Evolutionary conservation across 2,329 filamentous ascomycete species (phyloP).

Genomic region (Sporothrix brunneoviolacea): DNA sequence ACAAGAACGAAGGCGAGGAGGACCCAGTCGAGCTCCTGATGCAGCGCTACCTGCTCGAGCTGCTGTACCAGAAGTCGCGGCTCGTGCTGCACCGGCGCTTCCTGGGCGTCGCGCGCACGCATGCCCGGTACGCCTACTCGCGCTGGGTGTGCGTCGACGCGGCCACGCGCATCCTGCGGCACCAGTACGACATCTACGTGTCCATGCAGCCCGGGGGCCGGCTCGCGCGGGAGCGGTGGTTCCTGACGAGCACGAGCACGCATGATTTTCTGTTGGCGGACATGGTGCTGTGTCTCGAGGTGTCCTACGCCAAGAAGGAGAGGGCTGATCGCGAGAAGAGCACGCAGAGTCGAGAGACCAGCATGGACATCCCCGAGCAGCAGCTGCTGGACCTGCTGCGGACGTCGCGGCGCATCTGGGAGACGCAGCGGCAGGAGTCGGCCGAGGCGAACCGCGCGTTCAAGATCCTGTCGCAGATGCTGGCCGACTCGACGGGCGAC

Average conservation of each 20-base stretch:
- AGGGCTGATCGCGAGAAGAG: slow-evolving; percentile 7
- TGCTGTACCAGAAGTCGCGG: slow-evolving; percentile 23
- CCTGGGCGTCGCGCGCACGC: slow-evolving; percentile 26
- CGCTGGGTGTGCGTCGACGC: slow-evolving; percentile 37
- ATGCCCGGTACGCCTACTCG: slow-evolving; percentile 33
- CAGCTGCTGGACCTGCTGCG: slow-evolving; percentile 23
- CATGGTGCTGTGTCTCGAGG: slow-evolving; percentile 39
- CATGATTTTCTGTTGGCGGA: slow-evolving; percentile 42
- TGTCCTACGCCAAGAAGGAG: slow-evolving; percentile 14
- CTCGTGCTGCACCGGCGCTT: slow-evolving; percentile 24
- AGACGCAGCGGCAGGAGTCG: slow-evolving; percentile 20
- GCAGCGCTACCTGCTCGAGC: slow-evolving; percentile 23
- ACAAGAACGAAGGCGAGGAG: too few species aligned
- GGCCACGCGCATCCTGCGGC: slow-evolving; percentile 34
- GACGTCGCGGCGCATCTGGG: slow-evolving; percentile 25
- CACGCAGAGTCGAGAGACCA: not conserved
- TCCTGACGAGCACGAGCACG: slow-evolving; percentile 34
- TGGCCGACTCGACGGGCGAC: slow-evolving; percentile 19
- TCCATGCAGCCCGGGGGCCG: slow-evolving; percentile 34
- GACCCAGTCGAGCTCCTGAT: slow-evolving; percentile 21
- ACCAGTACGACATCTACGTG: slow-evolving; percentile 36
- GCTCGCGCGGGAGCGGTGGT: slow-evolving; percentile 35
- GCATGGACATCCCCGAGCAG: slow-evolving; percentile 16
- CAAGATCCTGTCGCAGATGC: slow-evolving; percentile 27
- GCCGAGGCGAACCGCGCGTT: slow-evolving; percentile 25